Evolutionary conservation across 305 asterid genomes (phyloP).

Genomic region (Fraxinus angustifolia): DNA sequence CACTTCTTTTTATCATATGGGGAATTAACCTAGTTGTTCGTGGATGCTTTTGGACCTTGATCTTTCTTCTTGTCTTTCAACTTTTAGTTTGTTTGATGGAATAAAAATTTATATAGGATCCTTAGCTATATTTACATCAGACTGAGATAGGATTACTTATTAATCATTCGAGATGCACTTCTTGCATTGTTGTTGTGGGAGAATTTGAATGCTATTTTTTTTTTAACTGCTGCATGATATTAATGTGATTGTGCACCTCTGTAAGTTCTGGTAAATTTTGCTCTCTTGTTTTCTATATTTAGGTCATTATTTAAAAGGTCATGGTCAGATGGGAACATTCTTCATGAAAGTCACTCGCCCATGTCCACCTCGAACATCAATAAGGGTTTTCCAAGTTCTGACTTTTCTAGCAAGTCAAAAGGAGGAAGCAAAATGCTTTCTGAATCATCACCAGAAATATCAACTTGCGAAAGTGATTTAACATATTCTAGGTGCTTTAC

Average conservation of each 20-base stretch:
- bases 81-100: background rate
- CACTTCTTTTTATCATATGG: background rate
- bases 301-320: constrained; percentile 73
- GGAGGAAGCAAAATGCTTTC: constrained; percentile 48
- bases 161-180: constrained; percentile 4
- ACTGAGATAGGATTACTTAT: background rate
- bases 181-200: background rate
- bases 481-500: constrained; percentile 64
- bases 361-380: constrained; percentile 34
- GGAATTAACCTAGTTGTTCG: background rate
- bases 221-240: constrained; percentile 5
- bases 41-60: background rate
- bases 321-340: constrained; percentile 88
- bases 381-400: constrained; percentile 40
- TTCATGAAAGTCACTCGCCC: constrained; percentile 55
- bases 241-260: background rate
- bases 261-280: constrained; percentile 8
- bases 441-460: constrained; percentile 69
- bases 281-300: constrained; percentile 28
- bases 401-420: constrained; percentile 36
- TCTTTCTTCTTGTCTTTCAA: background rate
- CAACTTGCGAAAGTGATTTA: constrained; percentile 56
- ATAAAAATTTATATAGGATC: background rate
- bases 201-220: background rate
- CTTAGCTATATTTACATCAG: background rate